Evolutionary conservation across 257 asterid genomes (phyloP), one percentile per base, ranked within the genome.

Genomic region (Solanum commersonii): DNA sequence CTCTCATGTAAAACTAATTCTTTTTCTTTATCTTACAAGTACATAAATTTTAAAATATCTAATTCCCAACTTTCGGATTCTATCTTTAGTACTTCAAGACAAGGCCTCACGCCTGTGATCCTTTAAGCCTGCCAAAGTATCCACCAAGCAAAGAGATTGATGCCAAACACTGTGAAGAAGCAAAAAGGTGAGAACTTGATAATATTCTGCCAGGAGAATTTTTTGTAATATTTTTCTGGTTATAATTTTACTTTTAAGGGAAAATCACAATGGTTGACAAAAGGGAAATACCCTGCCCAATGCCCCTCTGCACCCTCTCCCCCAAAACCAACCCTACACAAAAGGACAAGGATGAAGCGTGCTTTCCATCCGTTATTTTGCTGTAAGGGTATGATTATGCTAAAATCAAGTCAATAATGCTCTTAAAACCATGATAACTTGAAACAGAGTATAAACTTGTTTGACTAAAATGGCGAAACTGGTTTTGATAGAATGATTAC

Each of bases 71-170:
- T 29, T 46, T 86, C 27, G 4, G 78, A 1, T 86, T 77, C 78
- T 38, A 76, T 90, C n/a, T 65, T 90, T 91, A 97, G 99, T 97
- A 95, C 88, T 97, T 97, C 95, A 94, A 90, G 96, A 92, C 96
- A 27, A 94, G 90, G 93, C 99, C 99, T 34, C 90, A 90, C 67
- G 97, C 99, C 60, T 95, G 99, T 87, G 99, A 96, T 84, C 99
- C 99, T 7, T 94, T 96, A 40, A 94, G 97, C 93, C 88, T 97
- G 90, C 99, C 99, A 5, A 94, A 93, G 90, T 97, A 97, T 87
- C 95, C 98, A 35, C 99, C 99, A 23, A 94, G 99, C 91, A 97
- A 97, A 91, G 99, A 97, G 93, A 97, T 97, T 27, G 98, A 97
- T 91, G 95, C 94, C 46, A 97, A 97, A 86, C 94, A 92, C 40